Evolutionary conservation across 441 rosid genomes (phyloP), one percentile per base, ranked within the genome.

Genomic region (Isatis lusitanica): DNA sequence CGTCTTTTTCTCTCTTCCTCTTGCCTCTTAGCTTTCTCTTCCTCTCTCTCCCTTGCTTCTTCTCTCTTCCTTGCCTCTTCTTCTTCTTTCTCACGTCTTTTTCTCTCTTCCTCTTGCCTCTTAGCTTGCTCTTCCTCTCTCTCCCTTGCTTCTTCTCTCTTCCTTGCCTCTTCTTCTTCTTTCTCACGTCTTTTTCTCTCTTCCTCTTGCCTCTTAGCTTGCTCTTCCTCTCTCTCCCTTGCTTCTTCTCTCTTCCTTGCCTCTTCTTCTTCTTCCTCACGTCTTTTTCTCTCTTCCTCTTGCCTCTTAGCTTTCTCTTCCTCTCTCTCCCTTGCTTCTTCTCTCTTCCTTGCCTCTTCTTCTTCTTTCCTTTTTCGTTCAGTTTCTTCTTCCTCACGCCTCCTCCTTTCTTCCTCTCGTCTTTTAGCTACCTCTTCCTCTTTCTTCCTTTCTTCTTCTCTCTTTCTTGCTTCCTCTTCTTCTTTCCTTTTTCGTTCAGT

Each of bases 241-340:
- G 9, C 35, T 47, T 66, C 77, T 15, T 65, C 72, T 47, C 71
- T 66, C 44, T 73, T 38, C 4, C 18, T 36, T 1, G 33, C 72
- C 5, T 46, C 66, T 5, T 72, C 70, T 17, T 38, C 46, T 26
- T 26, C 59, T 18, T 28, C 17, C 50, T 73, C 71, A 0, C 70
- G 53, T 9, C 46, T 55, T 2, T 1, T 72, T 17, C 3, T 33
- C 28, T 64, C 70, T 35, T 38, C 69, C 2, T 63, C 75, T 62
- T 4, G 28, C 2, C 7, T 59, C 59, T 47, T 59, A 21, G 67
- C 59, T 3, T n/a, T 40, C 6, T 44, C 66, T 0, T 68, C 72
- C 28, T 58, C 56, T 0, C 18, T 33, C 30, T 31, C 13, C 3
- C 64, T n/a, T 21, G 31, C 64, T 42, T 71, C 76, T 52, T 40